Conservation (phyloP, 116 monocot genomes). For the Trichopus zeylanicus region DNA sequence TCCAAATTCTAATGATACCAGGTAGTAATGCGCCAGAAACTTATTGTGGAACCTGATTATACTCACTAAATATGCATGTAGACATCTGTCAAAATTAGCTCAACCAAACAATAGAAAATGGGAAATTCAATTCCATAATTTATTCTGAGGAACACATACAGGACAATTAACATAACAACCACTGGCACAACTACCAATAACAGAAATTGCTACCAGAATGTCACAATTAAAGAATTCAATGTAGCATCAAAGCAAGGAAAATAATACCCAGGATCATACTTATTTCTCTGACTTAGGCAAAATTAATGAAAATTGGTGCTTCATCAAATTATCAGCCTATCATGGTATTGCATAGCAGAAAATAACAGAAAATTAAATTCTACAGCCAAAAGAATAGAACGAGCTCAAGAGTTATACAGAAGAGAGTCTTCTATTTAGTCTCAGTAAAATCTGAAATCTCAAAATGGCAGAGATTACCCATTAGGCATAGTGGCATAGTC, state of each 20-base stretch:
- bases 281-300: neutral
- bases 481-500: conserved; percentile 20
- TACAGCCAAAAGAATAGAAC: neutral
- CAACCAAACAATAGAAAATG: too few species aligned
- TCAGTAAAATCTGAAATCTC: conserved; percentile 9
- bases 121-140: too few species aligned
- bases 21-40: too few species aligned
- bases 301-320: neutral
- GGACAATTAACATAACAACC: too few species aligned
- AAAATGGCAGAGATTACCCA: conserved; percentile 20
- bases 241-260: neutral
- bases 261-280: neutral
- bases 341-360: neutral
- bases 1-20: too few species aligned
- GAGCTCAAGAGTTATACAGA: neutral
- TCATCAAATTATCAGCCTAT: neutral
- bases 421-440: conserved; percentile 14
- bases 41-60: too few species aligned
- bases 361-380: neutral
- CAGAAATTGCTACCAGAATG: too few species aligned
- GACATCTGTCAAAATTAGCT: too few species aligned
- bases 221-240: neutral
- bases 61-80: too few species aligned
- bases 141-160: too few species aligned
- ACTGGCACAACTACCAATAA: too few species aligned